Percentiles rank a stretch among this genome's conserved stretches.
Conservation (phyloP, 306 rosid genomes). For the Fragaria nilgerrensis region DNA sequence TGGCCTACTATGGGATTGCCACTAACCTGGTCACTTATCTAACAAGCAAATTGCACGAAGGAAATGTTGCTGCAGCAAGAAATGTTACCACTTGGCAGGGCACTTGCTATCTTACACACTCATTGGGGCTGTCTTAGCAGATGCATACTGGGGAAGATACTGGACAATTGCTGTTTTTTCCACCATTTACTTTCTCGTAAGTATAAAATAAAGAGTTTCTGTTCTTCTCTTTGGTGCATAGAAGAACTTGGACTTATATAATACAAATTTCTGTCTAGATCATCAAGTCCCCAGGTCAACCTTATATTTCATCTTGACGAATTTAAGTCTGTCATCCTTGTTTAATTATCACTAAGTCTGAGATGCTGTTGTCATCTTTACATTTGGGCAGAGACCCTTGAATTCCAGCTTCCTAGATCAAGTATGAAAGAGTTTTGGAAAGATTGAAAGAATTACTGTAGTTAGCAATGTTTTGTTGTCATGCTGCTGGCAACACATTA, state of each 20-base stretch:
- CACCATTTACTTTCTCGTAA: conserved; percentile 74
- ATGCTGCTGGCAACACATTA: background rate
- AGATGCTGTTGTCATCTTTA: background rate
- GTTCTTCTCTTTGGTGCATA: conserved; percentile 5
- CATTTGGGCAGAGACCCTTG: background rate
- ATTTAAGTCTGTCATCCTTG: background rate
- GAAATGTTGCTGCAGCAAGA: conserved; percentile 89
- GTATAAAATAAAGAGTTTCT: conserved; percentile 18
- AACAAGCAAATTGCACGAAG: conserved; percentile 73
- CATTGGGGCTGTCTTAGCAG: conserved; percentile 91
- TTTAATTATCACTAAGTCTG: background rate
- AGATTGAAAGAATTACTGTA: background rate
- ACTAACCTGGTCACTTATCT: conserved; percentile 94
- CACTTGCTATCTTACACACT: conserved; percentile 96
- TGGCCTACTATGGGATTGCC: conserved; percentile 95
- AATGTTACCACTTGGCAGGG: conserved; percentile 97
- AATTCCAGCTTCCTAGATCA: background rate
- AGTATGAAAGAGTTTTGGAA: background rate
- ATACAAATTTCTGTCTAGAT: background rate
- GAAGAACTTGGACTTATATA: background rate
- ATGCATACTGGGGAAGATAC: conserved; percentile 98
- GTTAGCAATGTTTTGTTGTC: background rate
- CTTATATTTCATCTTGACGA: background rate
- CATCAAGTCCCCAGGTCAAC: background rate
- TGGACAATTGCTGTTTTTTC: conserved; percentile 95